Evolutionary conservation across 805 yeast species (phyloP).

Genomic region (Brettanomyces naardenensis): DNA sequence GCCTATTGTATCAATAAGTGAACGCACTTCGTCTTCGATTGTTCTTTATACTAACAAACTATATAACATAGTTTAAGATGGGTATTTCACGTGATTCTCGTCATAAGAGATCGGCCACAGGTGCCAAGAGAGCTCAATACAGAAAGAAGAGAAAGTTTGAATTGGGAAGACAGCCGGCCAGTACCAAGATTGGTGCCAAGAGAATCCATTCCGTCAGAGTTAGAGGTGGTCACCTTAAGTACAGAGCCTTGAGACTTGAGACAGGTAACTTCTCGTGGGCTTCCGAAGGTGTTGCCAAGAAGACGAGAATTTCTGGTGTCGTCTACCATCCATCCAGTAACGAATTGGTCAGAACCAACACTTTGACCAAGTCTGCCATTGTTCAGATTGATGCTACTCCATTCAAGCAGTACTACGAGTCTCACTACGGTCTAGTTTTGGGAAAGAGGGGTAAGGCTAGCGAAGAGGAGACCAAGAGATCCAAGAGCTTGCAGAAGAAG

Average conservation of each 20-base stretch:
- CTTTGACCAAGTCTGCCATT: conserved; percentile 97
- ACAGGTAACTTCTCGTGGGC: conserved; percentile 99
- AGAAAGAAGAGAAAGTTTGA: conserved; percentile 99
- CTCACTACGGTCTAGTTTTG: conserved; percentile 90
- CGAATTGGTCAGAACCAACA: conserved; percentile 99
- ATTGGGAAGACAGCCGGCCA: conserved; percentile 99
- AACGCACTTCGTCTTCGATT: too few species aligned
- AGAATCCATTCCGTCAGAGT: conserved; percentile 99
- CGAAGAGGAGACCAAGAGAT: conserved; percentile 57
- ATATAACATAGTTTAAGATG: conserved; percentile 50
- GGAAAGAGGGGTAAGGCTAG: conserved; percentile 70
- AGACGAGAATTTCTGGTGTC: conserved; percentile 98
- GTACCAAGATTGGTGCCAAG: conserved; percentile 98
- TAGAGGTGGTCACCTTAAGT: conserved; percentile 99
- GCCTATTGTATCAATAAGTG: too few species aligned
- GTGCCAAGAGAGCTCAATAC: conserved; percentile 99
- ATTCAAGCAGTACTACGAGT: conserved; percentile 98
- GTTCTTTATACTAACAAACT: too few species aligned
- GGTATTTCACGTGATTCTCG: conserved; percentile 99
- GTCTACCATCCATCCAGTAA: conserved; percentile 99
- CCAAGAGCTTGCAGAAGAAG: conserved; percentile 82
- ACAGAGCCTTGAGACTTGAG: conserved; percentile 99
- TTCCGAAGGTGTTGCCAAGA: conserved; percentile 96
- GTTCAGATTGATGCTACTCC: conserved; percentile 99
- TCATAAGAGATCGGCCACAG: conserved; percentile 99